Base-by-base conservation (phyloP, 768 basidiomycete species). In the Lepiota subincarnata region DNA sequence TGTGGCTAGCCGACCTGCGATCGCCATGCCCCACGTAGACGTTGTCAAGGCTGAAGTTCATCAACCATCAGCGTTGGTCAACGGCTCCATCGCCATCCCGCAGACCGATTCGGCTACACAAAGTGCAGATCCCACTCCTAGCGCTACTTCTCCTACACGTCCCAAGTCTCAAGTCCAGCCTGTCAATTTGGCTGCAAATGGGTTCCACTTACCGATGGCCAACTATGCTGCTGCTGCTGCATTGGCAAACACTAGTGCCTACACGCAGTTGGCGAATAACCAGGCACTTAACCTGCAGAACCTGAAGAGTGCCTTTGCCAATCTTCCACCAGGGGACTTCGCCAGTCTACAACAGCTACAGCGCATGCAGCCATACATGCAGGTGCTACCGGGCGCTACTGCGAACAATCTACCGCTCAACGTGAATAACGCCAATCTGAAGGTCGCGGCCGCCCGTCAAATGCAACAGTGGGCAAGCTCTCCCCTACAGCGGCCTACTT, bases 281-380 rank as follows among this genome's bases (percentile, higher is more conserved):
- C 72, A 70, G 40, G 70, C 71, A 1, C 63, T 86, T 42, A 80
- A 73, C 31, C 55, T 70, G 16, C 85, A 86, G 55, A 83, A 86
- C 50, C 60, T 86, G 38, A 84, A 85, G 66, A 68, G 77, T 7
- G 80, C 77, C 3, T 78, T 84, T 54, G 77, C 76, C 3, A 73
- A 64, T 50, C 62, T 73, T 57, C 62, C 67, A 49, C 67, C 64
- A 14, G 73, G 70, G 55, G 78, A 77, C 40, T 59, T 74, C 35
- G 69, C 70, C 49, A 59, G 66, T 38, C 61, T 71, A 49, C 74
- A 74, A 49, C 74, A 74, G 40, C 44, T 56, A 14, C 54, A 54
- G 31, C 52, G 53, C n/a, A n/a, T n/a, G 24, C 57, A 64, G 59
- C 65, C 38, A 8, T 78, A 73, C 48, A 71, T 75, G 58, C 74